These are phyloP conservation scores for Stachybotrys chartarum DNA, from an alignment of 2,329 filamentous ascomycete genomes.

Conservation along the genomic window DNA sequence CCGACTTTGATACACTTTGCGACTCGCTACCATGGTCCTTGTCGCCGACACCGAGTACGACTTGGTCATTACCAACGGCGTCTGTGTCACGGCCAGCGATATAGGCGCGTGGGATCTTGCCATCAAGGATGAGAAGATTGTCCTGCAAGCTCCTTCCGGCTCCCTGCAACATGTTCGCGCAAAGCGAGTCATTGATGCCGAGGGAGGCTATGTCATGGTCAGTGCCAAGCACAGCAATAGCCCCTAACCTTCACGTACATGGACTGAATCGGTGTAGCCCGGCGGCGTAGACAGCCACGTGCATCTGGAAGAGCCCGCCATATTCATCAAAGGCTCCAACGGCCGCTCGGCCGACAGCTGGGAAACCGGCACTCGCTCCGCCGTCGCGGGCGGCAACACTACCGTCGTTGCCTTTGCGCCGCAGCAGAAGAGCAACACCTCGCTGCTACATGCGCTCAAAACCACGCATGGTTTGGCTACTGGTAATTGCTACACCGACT, in stretches of 20 bases:
- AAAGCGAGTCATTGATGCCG: background rate
- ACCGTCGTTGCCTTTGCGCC: constrained; percentile 52
- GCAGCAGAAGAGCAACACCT: constrained; percentile 38
- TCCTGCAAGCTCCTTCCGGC: constrained; percentile 28
- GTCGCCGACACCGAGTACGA: constrained; percentile 18
- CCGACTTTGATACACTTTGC: too few relatives aligned
- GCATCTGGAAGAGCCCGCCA: background rate
- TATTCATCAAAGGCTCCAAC: background rate
- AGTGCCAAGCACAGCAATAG: background rate
- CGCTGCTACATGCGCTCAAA: constrained; percentile 35
- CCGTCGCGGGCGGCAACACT: constrained; percentile 51
- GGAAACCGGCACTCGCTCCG: constrained; percentile 39
- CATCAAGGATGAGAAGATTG: constrained; percentile 35
- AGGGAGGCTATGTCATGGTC: background rate
- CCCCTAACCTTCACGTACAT: background rate
- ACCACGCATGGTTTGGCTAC: constrained; percentile 37
- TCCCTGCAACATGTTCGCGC: constrained; percentile 13
- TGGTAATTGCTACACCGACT: constrained; percentile 45
- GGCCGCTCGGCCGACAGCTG: background rate
- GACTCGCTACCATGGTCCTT: too few relatives aligned
- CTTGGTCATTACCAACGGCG: constrained; percentile 33
- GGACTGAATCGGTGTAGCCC: background rate
- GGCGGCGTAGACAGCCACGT: background rate
- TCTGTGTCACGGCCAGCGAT: constrained; percentile 34
- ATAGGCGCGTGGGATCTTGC: constrained; percentile 32